Evolutionary conservation across 2,329 filamentous ascomycete genomes (phyloP), one percentile per base, ranked within the genome.

Genomic region (Zymoseptoria brevis): DNA sequence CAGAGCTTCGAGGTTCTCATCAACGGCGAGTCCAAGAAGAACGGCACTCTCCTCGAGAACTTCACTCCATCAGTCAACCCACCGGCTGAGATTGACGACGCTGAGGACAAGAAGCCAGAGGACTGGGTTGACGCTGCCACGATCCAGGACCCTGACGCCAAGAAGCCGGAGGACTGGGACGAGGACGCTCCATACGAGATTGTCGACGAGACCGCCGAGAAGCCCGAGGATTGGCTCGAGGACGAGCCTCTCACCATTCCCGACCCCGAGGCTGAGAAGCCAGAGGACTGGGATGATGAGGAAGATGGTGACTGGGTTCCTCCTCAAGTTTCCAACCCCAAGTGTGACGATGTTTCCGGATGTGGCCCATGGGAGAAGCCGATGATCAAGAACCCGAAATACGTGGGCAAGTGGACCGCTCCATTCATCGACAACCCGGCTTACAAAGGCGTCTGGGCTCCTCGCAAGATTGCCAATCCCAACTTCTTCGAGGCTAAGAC

Each of bases 231-330:
- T 79, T 99, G 94, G 94, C 87, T 99, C 63, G 93, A 91, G 76
- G 81, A 91, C 64, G 94, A 97, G 81, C 84, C 92, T 66, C 78
- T 83, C 64, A 88, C 84, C 66, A 81, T 97, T 62, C 84, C 92
- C 59, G 94, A 99, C 80, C 94, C 94, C 58, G 91, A 96, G 80
- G 91, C 93, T 55, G 82, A 89, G 81, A 99, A 97, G 87, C 94
- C 94, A 64, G 92, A 96, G 79, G 94, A 97, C 75, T 99, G 94
- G 94, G 93, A 96, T 79, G 93, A 99, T 61, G 94, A 99, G 81
- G 94, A 99, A 81, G 94, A 99, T 76, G 94, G 94, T 76, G 94
- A 99, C 81, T 99, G 92, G 91, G 77, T 96, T 67, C 80, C 92
- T 56, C 94, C 93, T 60, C 91, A 87, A 57, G 85, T 99, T 57